Evolutionary conservation across 23 red algal species (phyloP).

Genomic region (Agarophyton chilense): DNA sequence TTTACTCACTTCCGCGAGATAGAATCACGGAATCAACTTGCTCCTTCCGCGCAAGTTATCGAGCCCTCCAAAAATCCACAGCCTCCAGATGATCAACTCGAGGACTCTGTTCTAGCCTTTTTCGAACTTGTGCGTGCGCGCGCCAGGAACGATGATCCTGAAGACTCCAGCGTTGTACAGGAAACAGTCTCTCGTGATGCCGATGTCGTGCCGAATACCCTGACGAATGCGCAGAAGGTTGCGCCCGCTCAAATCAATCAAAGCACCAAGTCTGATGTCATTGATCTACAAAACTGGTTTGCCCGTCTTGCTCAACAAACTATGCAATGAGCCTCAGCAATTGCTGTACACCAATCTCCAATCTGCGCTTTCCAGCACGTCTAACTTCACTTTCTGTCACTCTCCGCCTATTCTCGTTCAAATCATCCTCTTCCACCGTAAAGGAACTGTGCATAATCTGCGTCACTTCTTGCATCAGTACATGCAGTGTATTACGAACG

Average conservation of each 20-base stretch:
- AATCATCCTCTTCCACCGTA: not conserved
- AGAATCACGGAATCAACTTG: not conserved
- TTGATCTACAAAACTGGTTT: constrained; percentile 25
- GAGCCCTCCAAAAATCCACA: not conserved
- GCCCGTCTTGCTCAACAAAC: constrained; percentile 27
- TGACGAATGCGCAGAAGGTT: constrained; percentile 23
- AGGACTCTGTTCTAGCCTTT: constrained; percentile 34
- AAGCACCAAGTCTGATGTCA: not conserved
- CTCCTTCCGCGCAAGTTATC: not conserved
- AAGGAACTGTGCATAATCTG: not conserved
- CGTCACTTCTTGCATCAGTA: not conserved
- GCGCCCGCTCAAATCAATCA: constrained; percentile 9
- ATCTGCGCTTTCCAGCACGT: not conserved
- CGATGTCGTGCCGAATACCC: not conserved
- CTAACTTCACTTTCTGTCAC: not conserved
- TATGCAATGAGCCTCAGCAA: not conserved
- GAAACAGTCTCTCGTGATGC: not conserved
- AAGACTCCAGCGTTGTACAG: not conserved
- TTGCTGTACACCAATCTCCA: not conserved
- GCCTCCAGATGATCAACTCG: constrained; percentile 42
- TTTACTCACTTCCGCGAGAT: constrained; percentile 25
- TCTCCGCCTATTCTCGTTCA: not conserved
- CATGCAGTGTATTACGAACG: not conserved
- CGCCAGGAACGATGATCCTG: constrained; percentile 6
- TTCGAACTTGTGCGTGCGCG: constrained; percentile 38